These are phyloP conservation scores for Candida jianshihensis DNA, from an alignment of 805 yeast species.

Conservation along the genomic window DNA sequence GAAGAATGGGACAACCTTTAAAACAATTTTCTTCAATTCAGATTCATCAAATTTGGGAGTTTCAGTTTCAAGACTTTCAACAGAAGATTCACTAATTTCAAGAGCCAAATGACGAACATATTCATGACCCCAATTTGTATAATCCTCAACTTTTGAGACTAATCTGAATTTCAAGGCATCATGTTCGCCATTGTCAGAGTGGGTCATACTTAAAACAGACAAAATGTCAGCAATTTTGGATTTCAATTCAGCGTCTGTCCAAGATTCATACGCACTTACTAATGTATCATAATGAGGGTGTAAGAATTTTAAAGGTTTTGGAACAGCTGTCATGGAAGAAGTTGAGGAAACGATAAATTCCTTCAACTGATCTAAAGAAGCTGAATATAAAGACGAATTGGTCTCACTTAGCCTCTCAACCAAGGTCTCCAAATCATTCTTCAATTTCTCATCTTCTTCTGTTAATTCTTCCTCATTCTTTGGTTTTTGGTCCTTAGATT, in stretches of 20 bases:
- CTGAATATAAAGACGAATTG: conserved; percentile 38
- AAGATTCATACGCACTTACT: conserved; percentile 54
- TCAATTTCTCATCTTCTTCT: conserved; percentile 87
- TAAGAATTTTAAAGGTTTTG: conserved; percentile 93
- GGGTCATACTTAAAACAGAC: conserved; percentile 93
- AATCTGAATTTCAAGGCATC: conserved; percentile 80
- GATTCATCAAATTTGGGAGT: conserved; percentile 23
- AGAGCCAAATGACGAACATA: conserved; percentile 92
- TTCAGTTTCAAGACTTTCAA: conserved; percentile 40
- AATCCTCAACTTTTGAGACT: conserved; percentile 45
- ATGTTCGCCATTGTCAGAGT: conserved; percentile 70
- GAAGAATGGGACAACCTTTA: conserved; percentile 81
- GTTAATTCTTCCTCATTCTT: conserved; percentile 72
- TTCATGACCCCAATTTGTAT: conserved; percentile 96
- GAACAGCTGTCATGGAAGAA: conserved; percentile 98
- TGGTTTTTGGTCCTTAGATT: conserved; percentile 13
- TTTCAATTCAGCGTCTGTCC: conserved; percentile 48
- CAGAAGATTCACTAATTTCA: conserved; percentile 87
- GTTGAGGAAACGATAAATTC: conserved; percentile 84
- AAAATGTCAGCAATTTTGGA: conserved; percentile 75
- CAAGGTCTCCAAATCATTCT: conserved; percentile 77
- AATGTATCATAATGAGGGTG: conserved; percentile 79
- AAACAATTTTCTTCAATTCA: conserved; percentile 55
- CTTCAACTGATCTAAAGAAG: conserved; percentile 66
- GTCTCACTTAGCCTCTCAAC: conserved; percentile 71